Evolutionary conservation across 2,329 filamentous ascomycete species (phyloP).

Genomic region (Rachicladosporium sp.): DNA sequence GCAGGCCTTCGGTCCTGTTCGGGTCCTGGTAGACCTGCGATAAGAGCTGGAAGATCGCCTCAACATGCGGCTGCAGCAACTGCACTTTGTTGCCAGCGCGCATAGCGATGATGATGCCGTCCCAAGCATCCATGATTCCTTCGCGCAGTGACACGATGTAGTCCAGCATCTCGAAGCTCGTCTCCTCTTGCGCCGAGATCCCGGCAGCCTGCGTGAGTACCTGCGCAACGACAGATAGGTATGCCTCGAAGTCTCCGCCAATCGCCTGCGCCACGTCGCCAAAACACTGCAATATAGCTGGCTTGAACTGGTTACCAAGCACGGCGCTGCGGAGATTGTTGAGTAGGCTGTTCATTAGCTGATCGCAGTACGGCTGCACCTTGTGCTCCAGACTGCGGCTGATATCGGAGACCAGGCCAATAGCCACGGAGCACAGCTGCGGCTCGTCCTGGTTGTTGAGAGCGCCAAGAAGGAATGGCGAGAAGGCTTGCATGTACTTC

Average conservation of each 20-base stretch:
- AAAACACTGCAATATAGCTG: constrained; percentile 93
- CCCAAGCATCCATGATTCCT: constrained; percentile 98
- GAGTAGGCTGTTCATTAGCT: constrained; percentile 95
- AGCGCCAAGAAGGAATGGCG: constrained; percentile 84
- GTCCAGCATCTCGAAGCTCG: constrained; percentile 85
- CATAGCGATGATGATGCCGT: constrained; percentile 90
- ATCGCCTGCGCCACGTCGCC: constrained; percentile 96
- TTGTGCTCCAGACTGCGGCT: constrained; percentile 80
- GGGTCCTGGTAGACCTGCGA: constrained; percentile 66
- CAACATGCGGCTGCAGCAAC: constrained; percentile 63
- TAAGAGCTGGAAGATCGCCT: constrained; percentile 77
- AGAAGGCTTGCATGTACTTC: constrained; percentile 96
- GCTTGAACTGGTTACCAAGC: constrained; percentile 94
- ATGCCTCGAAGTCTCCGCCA: constrained; percentile 80
- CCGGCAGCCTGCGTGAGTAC: constrained; percentile 86
- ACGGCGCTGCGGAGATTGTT: constrained; percentile 78
- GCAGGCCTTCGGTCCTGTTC: constrained; percentile 81
- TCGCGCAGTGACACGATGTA: constrained; percentile 91
- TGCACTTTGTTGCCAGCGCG: constrained; percentile 65
- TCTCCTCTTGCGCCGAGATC: constrained; percentile 64
- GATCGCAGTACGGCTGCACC: constrained; percentile 89
- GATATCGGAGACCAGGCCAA: constrained; percentile 93
- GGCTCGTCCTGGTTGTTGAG: constrained; percentile 93
- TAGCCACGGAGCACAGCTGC: constrained; percentile 88
- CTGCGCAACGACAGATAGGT: constrained; percentile 81